These are phyloP conservation scores for Ocimum tenuiflorum DNA, from an alignment of 257 asterid genomes.

Conservation along the genomic window DNA sequence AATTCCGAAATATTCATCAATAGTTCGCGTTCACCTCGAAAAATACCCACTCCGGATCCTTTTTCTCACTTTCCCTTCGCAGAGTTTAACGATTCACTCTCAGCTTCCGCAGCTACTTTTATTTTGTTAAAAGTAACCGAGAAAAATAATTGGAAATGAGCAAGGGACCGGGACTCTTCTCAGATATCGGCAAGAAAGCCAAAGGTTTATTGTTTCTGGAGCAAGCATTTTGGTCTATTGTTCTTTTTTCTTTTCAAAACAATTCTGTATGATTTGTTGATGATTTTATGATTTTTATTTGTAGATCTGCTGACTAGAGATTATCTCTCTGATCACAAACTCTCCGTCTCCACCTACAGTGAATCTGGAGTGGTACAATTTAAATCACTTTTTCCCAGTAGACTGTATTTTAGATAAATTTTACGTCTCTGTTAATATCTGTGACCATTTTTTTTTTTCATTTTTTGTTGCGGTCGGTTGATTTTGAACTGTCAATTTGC, in stretches of 20 bases:
- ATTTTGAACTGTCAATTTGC: too few relatives aligned
- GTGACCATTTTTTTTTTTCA: too few relatives aligned
- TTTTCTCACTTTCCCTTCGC: background rate
- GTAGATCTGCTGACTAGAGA: slow-evolving; percentile 91
- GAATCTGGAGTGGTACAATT: slow-evolving; percentile 72
- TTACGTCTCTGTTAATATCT: too few relatives aligned
- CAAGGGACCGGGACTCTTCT: slow-evolving; percentile 91
- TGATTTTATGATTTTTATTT: slow-evolving; percentile 1
- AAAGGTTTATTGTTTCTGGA: slow-evolving; percentile 44
- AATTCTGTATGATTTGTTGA: background rate
- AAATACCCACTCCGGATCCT: background rate
- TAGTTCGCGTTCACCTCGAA: slow-evolving; percentile 16
- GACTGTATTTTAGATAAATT: too few relatives aligned
- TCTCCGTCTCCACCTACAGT: slow-evolving; percentile 68
- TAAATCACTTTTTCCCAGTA: too few relatives aligned
- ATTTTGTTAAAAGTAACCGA: slow-evolving; percentile 1
- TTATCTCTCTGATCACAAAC: slow-evolving; percentile 77
- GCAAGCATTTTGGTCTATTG: slow-evolving; percentile 11
- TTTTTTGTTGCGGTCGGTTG: too few relatives aligned
- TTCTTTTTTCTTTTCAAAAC: background rate
- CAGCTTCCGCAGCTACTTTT: background rate
- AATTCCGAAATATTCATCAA: slow-evolving; percentile 15
- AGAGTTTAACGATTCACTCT: slow-evolving; percentile 21
- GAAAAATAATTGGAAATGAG: slow-evolving; percentile 42
- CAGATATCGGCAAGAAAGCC: slow-evolving; percentile 90